phyloP scores from a whole-genome alignment of 2,329 filamentous ascomycete genomes.

The Anthostomella pinea region DNA sequence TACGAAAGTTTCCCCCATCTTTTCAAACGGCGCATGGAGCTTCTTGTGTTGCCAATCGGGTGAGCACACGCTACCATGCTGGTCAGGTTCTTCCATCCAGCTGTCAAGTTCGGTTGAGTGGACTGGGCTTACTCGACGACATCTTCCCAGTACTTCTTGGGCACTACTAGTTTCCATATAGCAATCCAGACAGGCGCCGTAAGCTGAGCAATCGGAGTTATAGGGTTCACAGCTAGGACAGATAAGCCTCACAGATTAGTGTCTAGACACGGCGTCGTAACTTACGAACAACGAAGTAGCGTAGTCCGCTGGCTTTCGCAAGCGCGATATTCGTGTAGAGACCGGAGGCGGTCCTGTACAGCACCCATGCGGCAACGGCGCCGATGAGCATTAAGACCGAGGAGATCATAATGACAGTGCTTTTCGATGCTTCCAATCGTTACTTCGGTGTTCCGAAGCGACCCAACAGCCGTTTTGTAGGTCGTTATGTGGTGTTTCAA shows the following conservation, averaged over 20 bases:
- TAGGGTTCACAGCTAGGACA: conserved; percentile 46
- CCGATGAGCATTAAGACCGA: conserved; percentile 34
- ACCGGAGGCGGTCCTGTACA: conserved; percentile 31
- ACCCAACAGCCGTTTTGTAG: too few relatives aligned
- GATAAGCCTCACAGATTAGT: background rate
- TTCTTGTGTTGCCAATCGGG: conserved; percentile 58
- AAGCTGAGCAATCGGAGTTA: conserved; percentile 54
- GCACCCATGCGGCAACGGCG: conserved; percentile 32
- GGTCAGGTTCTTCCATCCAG: conserved; percentile 4
- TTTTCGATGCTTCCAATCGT: too few relatives aligned
- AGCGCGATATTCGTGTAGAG: conserved; percentile 44
- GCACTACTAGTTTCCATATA: conserved; percentile 50
- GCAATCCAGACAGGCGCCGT: conserved; percentile 53
- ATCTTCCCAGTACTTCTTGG: conserved; percentile 52
- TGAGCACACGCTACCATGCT: conserved; percentile 34
- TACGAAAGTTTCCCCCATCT: conserved; percentile 62
- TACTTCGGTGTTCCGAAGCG: too few relatives aligned
- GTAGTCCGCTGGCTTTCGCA: conserved; percentile 49
- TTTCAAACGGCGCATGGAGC: conserved; percentile 55
- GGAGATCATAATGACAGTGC: too few relatives aligned
- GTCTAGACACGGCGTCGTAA: conserved; percentile 17
- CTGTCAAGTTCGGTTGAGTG: background rate
- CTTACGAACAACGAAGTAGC: conserved; percentile 54
- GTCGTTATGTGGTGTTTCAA: too few relatives aligned
- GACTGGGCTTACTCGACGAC: conserved; percentile 55